Conservation (phyloP, 805 yeast species). For the Wickerhamomyces mucosus region DNA sequence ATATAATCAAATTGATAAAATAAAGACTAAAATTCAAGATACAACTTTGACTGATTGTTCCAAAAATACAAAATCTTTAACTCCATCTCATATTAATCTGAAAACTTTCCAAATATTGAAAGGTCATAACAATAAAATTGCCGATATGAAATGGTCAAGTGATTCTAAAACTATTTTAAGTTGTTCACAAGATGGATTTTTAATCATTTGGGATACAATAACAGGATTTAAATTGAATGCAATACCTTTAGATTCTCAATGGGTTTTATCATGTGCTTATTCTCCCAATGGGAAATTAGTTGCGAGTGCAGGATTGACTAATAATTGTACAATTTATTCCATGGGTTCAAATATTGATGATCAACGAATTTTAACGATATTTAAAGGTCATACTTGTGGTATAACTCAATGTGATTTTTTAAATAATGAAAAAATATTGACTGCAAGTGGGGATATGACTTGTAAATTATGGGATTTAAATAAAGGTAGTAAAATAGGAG, state of each 20-base stretch:
- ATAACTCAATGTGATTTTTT: conserved; percentile 66
- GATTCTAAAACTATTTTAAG: conserved; percentile 54
- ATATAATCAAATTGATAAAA: conserved; percentile 39
- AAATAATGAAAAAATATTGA: conserved; percentile 44
- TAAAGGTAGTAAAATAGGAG: conserved; percentile 42
- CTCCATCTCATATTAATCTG: conserved; percentile 20
- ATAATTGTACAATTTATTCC: conserved; percentile 63
- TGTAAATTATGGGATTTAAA: conserved; percentile 72
- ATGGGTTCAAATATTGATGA: conserved; percentile 16
- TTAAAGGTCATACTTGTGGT: conserved; percentile 79
- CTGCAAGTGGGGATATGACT: conserved; percentile 79
- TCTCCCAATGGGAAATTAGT: conserved; percentile 57
- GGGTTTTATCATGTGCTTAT: conserved; percentile 70
- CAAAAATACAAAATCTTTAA: conserved; percentile 9
- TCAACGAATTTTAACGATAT: conserved; percentile 38
- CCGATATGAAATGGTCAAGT: conserved; percentile 58
- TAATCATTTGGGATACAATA: conserved; percentile 74
- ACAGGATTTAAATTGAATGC: conserved; percentile 66
- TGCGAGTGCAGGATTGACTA: conserved; percentile 80
- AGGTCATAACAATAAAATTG: conserved; percentile 64
- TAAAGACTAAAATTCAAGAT: conserved; percentile 34
- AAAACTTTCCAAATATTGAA: conserved; percentile 28
- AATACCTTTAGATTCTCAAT: conserved; percentile 62
- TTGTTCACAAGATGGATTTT: conserved; percentile 80
- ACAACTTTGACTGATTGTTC: conserved; percentile 34